Conservation (phyloP, 495 filamentous ascomycete species). For the Daldinia vernicosa region DNA sequence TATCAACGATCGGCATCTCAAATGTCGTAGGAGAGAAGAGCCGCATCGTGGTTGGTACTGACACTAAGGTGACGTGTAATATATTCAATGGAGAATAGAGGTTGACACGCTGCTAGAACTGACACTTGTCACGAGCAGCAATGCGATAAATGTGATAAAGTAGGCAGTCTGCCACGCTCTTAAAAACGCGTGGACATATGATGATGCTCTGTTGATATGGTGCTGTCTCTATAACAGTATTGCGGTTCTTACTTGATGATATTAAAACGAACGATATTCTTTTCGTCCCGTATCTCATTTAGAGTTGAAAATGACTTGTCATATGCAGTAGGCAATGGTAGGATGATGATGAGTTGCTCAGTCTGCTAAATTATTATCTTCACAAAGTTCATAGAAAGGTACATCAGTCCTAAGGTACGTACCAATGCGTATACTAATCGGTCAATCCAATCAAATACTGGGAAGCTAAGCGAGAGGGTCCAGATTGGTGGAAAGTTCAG, state of each 20-base stretch:
- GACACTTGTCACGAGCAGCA: neutral
- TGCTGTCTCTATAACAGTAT: neutral
- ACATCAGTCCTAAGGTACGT: constrained; percentile 2
- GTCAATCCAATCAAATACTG: neutral
- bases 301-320: neutral
- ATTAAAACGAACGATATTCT: neutral
- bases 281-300: neutral
- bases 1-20: neutral
- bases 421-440: constrained; percentile 14
- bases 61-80: neutral
- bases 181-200: neutral
- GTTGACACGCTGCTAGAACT: neutral
- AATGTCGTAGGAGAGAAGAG: neutral
- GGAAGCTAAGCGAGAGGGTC: neutral
- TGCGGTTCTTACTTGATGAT: neutral
- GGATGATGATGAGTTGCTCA: constrained; percentile 3
- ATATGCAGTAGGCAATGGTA: neutral
- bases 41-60: neutral
- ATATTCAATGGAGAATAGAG: neutral
- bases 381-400: neutral
- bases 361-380: constrained; percentile 10
- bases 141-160: neutral
- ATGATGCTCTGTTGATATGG: neutral
- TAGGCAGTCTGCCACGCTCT: neutral
- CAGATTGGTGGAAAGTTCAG: constrained; percentile 24